Evolutionary conservation across 2,329 filamentous ascomycete genomes (phyloP), one percentile per base, ranked within the genome.

Genomic region (Fusarium aywerte): DNA sequence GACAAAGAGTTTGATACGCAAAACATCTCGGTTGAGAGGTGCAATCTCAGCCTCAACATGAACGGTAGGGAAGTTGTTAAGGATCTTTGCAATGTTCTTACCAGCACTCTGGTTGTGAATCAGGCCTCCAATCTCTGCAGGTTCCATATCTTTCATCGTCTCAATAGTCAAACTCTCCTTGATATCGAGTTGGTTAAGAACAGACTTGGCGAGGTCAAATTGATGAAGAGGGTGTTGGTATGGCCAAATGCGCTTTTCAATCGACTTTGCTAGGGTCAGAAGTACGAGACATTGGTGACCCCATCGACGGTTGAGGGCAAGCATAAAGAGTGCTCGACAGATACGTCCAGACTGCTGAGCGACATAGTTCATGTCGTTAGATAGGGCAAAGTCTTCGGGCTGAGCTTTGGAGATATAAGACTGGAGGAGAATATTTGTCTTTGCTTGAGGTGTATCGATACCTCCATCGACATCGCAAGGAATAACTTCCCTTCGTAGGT

Each of bases 321-420:
- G 95, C 93, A 98, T 97, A 79, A 99, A 99, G 16, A 99, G 80
- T 4, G 96, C 93, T 64, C 96, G 87, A 74, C 94, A 97, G 58
- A 99, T 99, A 77, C 96, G 90, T 2, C 93, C 92, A 12, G 96
- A 91, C 76, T 99, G 97, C 76, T 99, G 96, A 2, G 96, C 93
- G 40, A 99, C 92, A 74, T 99, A 99, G 67, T 93, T 93, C 42
- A 92, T 90, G 76, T 99, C 96, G 20, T 96, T 98, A 2, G 91
- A 87, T 12, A 99, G 82, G 0, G 96, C 95, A 79, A 98, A 99
- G 77, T 99, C 96, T 66, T 98, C 95, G 0, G 96, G 85, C 71
- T 92, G 90, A 1, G 89, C 91, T 69, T 92, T 87, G 36, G 93
- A 97, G 70, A 99, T 97, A 77, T 97, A 97, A 0, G 94, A 90